A percentile compares a stretch with the other conserved stretches of the same genome.
Evolutionary conservation across 75 land plant genomes (phyloP).

Genomic region (Pinus tabuliformis): DNA sequence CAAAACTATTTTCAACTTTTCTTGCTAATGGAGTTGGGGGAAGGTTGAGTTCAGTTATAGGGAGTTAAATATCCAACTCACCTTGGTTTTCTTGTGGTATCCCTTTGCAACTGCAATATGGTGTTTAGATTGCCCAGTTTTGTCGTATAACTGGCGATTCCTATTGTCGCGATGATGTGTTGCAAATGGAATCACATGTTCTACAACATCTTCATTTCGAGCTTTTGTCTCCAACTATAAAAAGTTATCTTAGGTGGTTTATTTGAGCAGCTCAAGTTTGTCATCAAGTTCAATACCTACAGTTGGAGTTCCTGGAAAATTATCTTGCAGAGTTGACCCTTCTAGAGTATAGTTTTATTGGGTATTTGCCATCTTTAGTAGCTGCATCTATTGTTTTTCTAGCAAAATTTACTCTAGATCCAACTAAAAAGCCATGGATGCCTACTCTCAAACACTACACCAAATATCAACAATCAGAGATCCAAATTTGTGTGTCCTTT

Average conservation of each 20-base stretch:
- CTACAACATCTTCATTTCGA: slow-evolving; percentile 54
- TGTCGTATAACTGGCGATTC: slow-evolving; percentile 91
- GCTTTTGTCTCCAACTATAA: slow-evolving; percentile 74
- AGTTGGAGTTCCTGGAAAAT: slow-evolving; percentile 22
- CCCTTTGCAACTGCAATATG: too few relatives aligned
- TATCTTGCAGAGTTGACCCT: slow-evolving; percentile 87
- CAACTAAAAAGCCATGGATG: slow-evolving; percentile 68
- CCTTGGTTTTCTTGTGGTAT: too few relatives aligned
- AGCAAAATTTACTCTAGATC: slow-evolving; percentile 84
- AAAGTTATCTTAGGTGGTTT: slow-evolving; percentile 85
- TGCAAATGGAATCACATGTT: slow-evolving; percentile 77
- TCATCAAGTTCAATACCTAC: slow-evolving; percentile 8
- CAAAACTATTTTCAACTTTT: too few relatives aligned
- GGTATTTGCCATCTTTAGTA: slow-evolving; percentile 70
- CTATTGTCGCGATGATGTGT: slow-evolving; percentile 69
- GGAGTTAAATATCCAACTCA: too few relatives aligned
- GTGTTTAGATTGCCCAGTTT: slow-evolving; percentile 11
- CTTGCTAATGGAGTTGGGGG: too few relatives aligned
- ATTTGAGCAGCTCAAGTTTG: slow-evolving; percentile 82
- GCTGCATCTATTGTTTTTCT: slow-evolving; percentile 93
- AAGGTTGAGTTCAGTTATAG: too few relatives aligned
- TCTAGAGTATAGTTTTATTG: slow-evolving; percentile 43
- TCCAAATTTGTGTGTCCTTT: slow-evolving; percentile 46
- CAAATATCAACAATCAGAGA: slow-evolving; percentile 54
- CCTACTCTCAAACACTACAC: slow-evolving; percentile 31